These are phyloP conservation scores for Penicillium sp. DNA, from an alignment of 2,329 filamentous ascomycete genomes.

Conservation along the genomic window DNA sequence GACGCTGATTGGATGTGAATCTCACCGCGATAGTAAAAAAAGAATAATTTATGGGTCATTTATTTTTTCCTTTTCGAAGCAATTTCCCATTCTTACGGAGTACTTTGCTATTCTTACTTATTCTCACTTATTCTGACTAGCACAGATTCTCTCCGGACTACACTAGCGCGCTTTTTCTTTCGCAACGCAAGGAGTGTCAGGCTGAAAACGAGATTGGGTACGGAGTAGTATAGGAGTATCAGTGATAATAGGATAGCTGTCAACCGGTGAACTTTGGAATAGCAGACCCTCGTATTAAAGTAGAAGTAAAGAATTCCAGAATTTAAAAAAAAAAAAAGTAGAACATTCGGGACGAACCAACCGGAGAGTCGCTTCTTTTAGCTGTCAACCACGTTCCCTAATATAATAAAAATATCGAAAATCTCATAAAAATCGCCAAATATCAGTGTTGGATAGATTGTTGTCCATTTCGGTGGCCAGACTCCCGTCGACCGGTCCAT, in stretches of 20 bases:
- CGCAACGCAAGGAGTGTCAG: conserved; percentile 2
- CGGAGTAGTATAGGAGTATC: too few species aligned
- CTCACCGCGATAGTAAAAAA: conserved; percentile 5
- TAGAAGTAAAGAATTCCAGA: too few species aligned
- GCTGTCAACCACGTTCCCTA: conserved; percentile 11
- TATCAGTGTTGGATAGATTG: neutral
- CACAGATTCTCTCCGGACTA: conserved; percentile 14
- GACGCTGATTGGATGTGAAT: conserved; percentile 18
- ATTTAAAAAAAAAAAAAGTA: neutral
- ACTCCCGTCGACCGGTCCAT: conserved; percentile 12
- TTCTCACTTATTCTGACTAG: neutral
- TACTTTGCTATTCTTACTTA: neutral
- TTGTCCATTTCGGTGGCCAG: conserved; percentile 8
- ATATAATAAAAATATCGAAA: neutral
- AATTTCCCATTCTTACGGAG: too few species aligned
- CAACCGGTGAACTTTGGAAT: too few species aligned
- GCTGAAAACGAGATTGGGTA: neutral
- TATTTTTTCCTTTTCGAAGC: neutral
- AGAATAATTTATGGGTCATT: conserved; percentile 1
- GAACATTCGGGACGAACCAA: conserved; percentile 5
- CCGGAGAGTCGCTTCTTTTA: neutral
- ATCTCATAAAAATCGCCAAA: neutral
- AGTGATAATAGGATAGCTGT: too few species aligned
- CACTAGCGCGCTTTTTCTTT: conserved; percentile 7
- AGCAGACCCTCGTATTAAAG: too few species aligned